phyloP scores from a whole-genome alignment of 345 rosid species.

The Arabis hirsuta region DNA sequence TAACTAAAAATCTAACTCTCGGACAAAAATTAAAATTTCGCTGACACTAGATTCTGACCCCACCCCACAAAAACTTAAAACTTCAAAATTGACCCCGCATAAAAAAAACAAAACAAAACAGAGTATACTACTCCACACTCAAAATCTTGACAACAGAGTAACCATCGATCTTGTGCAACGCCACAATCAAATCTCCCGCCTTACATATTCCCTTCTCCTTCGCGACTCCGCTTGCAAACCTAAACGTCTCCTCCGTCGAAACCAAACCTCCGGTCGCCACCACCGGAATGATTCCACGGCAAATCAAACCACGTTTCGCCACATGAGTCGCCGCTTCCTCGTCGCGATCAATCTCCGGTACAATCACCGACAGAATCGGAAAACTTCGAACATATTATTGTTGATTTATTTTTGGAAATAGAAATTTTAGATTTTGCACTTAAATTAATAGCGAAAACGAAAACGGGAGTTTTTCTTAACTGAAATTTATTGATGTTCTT shows the following conservation, averaged over 20 bases:
- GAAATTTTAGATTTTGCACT: not conserved
- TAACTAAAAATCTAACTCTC: not conserved
- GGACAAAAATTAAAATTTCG: not conserved
- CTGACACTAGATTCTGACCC: not conserved
- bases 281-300: slow-evolving; percentile 60
- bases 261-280: slow-evolving; percentile 52
- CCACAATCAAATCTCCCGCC: slow-evolving; percentile 58
- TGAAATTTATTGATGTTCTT: slow-evolving; percentile 26
- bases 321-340: slow-evolving; percentile 52
- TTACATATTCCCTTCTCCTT: slow-evolving; percentile 56
- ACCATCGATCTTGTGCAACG: slow-evolving; percentile 56
- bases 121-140: slow-evolving; percentile 39
- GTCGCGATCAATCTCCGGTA: slow-evolving; percentile 51
- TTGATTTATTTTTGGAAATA: slow-evolving; percentile 15
- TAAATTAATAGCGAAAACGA: not conserved
- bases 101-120: not conserved
- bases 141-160: slow-evolving; percentile 63
- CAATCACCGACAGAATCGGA: slow-evolving; percentile 59
- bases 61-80: not conserved
- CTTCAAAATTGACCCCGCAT: slow-evolving; percentile 7
- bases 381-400: not conserved
- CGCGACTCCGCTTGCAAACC: slow-evolving; percentile 50
- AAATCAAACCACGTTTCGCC: slow-evolving; percentile 65
- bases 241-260: slow-evolving; percentile 63
- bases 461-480: not conserved